Evolutionary conservation across 2,329 filamentous ascomycete genomes (phyloP), one percentile per base, ranked within the genome.

Genomic region (Aspergillus ibericus): DNA sequence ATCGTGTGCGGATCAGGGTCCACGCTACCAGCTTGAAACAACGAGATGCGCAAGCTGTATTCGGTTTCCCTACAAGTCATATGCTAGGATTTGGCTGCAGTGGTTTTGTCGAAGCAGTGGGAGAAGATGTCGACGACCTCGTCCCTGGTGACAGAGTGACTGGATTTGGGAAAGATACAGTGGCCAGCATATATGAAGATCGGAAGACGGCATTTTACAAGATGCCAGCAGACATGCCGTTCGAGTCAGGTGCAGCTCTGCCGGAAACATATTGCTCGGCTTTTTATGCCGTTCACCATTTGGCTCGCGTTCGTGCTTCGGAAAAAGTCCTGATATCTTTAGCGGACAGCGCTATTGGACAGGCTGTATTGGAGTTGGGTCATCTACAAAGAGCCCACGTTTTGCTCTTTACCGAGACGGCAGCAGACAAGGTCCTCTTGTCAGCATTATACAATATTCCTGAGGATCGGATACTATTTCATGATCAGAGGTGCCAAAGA

Each of bases 291-390:
- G 55, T 68, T 1, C 53, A 66, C 8, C 13, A 65, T 13, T 25
- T 71, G 8, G 65, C 66, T 6, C 44, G 49, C 5, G 20, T 68
- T 7, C 48, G 38, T 3, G 12, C 52, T 7, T 61, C 62, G 6
- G 64, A 75, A 36, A 61, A 38, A 2, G 54, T 77, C 4, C 51
- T 78, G 1, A 70, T 78, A 5, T 66, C 72, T 18, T 61, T 66
- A 5, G 70, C 68, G 4, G 62, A 55, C 20, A 67, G 59, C n/a
- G 52, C 59, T 32, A 51, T 58, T 7, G 69, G 68, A 1, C 65
- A 66, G 34, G 70, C 70, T 5, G 20, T 69, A 3, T 47, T 68
- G 15, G 62, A 68, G 16, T 8, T 72, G 2, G 65, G 58, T 38
- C 34, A 29, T 7, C 29, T 56, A 8, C 27, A 29, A 0, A 48